A percentile compares a stretch with the other conserved stretches of the same genome.
Evolutionary conservation across 306 rosid genomes (phyloP).

Genomic region (Astragalus glycyphyllos): DNA sequence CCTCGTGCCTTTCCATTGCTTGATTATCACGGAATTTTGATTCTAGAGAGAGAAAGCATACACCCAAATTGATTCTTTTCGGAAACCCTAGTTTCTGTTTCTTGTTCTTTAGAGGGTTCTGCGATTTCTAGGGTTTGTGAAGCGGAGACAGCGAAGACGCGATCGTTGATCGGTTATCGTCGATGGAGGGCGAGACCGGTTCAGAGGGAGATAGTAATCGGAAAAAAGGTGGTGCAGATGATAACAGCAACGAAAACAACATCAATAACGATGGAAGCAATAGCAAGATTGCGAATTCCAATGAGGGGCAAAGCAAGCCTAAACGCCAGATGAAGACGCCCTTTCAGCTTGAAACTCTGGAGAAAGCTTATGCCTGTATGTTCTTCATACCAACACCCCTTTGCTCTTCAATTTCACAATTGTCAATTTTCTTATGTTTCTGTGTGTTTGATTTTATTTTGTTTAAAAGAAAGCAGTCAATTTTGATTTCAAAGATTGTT

Average conservation of each 20-base stretch:
- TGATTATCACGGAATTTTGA: slow-evolving; percentile 74
- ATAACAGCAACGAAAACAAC: slow-evolving; percentile 47
- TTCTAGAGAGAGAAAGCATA: slow-evolving; percentile 44
- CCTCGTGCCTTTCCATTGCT: slow-evolving; percentile 58
- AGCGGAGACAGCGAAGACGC: slow-evolving; percentile 24
- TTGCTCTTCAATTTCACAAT: slow-evolving; percentile 31
- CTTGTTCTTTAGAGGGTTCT: slow-evolving; percentile 39
- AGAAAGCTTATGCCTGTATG: slow-evolving; percentile 87
- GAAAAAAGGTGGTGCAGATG: slow-evolving; percentile 46
- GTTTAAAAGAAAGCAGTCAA: background rate
- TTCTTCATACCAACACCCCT: slow-evolving; percentile 22
- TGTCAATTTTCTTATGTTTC: slow-evolving; percentile 9
- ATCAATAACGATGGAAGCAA: slow-evolving; percentile 42
- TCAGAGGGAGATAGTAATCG: slow-evolving; percentile 68
- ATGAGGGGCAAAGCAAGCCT: slow-evolving; percentile 88
- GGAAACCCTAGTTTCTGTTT: slow-evolving; percentile 48
- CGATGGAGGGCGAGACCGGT: slow-evolving; percentile 71
- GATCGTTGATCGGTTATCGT: slow-evolving; percentile 61
- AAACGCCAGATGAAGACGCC: slow-evolving; percentile 99
- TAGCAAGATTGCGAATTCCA: slow-evolving; percentile 67
- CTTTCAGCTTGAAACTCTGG: slow-evolving; percentile 91
- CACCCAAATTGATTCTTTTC: slow-evolving; percentile 46
- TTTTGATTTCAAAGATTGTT: background rate
- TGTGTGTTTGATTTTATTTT: slow-evolving; percentile 2
- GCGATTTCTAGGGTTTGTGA: slow-evolving; percentile 63